These are phyloP conservation scores for Aspergillus nomiae DNA, from an alignment of 2,329 filamentous ascomycete species.

Conservation along the genomic window DNA sequence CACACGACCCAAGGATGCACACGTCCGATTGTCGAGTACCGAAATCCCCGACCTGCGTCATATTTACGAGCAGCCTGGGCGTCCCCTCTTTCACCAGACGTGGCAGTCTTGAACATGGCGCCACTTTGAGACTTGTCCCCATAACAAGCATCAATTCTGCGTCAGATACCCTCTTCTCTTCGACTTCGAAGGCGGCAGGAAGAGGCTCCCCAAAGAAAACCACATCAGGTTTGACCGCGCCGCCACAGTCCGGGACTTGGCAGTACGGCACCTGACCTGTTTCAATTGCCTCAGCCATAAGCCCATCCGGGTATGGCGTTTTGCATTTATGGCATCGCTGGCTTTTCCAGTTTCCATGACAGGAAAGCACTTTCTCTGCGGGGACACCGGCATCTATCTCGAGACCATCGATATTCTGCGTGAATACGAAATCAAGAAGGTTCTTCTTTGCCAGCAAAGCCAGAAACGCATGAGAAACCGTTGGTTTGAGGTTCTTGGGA, in stretches of 20 bases:
- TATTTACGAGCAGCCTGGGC: slow-evolving; percentile 78
- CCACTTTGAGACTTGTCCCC: slow-evolving; percentile 77
- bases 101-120: slow-evolving; percentile 77
- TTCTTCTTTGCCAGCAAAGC: slow-evolving; percentile 71
- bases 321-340: slow-evolving; percentile 84
- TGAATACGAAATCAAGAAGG: slow-evolving; percentile 78
- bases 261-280: slow-evolving; percentile 70
- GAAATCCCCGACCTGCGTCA: slow-evolving; percentile 73
- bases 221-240: slow-evolving; percentile 81
- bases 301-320: slow-evolving; percentile 63
- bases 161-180: slow-evolving; percentile 50
- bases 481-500: slow-evolving; percentile 79
- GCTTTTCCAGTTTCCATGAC: slow-evolving; percentile 82
- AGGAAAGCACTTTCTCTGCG: slow-evolving; percentile 72
- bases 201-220: slow-evolving; percentile 79
- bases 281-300: slow-evolving; percentile 68
- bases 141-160: slow-evolving; percentile 75
- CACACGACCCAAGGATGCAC: slow-evolving; percentile 72
- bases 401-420: slow-evolving; percentile 89
- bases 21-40: slow-evolving; percentile 75
- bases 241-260: slow-evolving; percentile 58
- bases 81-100: slow-evolving; percentile 57
- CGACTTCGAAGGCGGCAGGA: slow-evolving; percentile 61
- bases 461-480: slow-evolving; percentile 81
- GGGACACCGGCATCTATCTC: slow-evolving; percentile 81